Evolutionary conservation across 768 basidiomycete species (phyloP), one percentile per base, ranked within the genome.

Genomic region (Mycena rebaudengoi): DNA sequence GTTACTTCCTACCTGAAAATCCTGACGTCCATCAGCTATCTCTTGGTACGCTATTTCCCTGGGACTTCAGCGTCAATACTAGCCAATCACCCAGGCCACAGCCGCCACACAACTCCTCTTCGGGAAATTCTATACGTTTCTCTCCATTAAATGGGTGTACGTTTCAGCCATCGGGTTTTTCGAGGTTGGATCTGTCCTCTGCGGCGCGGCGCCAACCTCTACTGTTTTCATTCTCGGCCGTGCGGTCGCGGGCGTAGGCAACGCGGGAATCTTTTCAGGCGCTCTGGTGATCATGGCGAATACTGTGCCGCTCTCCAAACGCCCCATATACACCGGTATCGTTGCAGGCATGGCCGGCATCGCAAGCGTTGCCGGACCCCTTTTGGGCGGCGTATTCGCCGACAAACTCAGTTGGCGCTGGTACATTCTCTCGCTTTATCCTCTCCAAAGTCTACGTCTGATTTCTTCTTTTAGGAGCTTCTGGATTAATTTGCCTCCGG

Each of bases 181-280:
- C 66, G 83, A 85, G 62, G 60, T 83, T 23, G 84, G 85, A 3
- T 79, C 77, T 5, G 60, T 80, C 21, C 68, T 83, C 43, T 83
- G 82, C 67, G 84, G 79, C 25, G 73, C 75, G 4, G 71, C 75
- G 25, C 64, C 67, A 1, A 71, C 23, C 40, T 70, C 78, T 16
- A 60, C 68, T 45, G 60, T 71, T 14, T 64, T 81, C 26, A 80
- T 81, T 48, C 71, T 83, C 50, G 84, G 84, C 7, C 72, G 84
- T 14, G 83, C 84, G 0, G 64, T 85, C 25, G 73, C 79, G 1
- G 84, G 85, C 14, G 60, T 83, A 2, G 85, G 84, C 1, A 82
- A 79, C 0, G 77, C 80, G 0, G 82, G 82, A 23, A 65, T 66
- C 13, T 62, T 67, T 52, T 54, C 60, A 0, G 70, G 71, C 1